phyloP scores from a whole-genome alignment of 345 rosid species.

The Salix suchowensis region DNA sequence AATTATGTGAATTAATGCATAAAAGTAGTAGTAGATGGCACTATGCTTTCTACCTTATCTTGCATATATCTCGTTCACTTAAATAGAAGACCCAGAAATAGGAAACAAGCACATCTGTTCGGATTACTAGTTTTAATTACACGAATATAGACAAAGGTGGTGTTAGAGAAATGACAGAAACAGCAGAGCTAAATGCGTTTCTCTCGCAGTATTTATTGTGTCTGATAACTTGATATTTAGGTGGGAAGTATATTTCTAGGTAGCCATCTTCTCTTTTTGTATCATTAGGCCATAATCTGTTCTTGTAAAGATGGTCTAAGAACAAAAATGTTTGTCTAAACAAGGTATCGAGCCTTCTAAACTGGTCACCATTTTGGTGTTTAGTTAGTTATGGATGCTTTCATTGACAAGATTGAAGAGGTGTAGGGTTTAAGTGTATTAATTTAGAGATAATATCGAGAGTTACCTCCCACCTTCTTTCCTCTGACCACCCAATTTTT shows the following conservation, averaged over 20 bases:
- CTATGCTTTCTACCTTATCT: constrained; percentile 11
- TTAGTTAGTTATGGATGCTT: constrained; percentile 41
- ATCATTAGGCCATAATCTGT: constrained; percentile 17
- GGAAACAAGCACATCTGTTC: constrained; percentile 13
- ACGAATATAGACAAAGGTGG: constrained; percentile 26
- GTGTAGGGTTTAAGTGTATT: constrained; percentile 21
- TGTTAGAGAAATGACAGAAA: constrained; percentile 53
- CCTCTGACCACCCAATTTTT: neutral
- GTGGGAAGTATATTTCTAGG: constrained; percentile 46
- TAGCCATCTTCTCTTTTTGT: constrained; percentile 30
- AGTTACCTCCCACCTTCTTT: constrained; percentile 38
- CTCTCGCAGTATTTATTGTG: constrained; percentile 16
- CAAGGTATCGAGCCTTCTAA: constrained; percentile 13
- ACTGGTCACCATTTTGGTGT: constrained; percentile 17
- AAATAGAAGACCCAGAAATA: constrained; percentile 13
- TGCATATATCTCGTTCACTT: constrained; percentile 1
- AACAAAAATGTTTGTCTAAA: constrained; percentile 22
- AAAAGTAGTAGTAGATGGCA: neutral
- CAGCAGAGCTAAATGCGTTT: constrained; percentile 45
- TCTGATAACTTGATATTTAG: constrained; percentile 36
- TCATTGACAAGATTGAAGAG: constrained; percentile 18
- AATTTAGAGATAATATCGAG: constrained; percentile 17
- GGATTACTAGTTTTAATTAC: constrained; percentile 10
- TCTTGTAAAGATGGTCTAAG: constrained; percentile 11
- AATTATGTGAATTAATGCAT: neutral